Evolutionary conservation across 257 asterid genomes (phyloP).

Genomic region (Buddleja alternifolia): DNA sequence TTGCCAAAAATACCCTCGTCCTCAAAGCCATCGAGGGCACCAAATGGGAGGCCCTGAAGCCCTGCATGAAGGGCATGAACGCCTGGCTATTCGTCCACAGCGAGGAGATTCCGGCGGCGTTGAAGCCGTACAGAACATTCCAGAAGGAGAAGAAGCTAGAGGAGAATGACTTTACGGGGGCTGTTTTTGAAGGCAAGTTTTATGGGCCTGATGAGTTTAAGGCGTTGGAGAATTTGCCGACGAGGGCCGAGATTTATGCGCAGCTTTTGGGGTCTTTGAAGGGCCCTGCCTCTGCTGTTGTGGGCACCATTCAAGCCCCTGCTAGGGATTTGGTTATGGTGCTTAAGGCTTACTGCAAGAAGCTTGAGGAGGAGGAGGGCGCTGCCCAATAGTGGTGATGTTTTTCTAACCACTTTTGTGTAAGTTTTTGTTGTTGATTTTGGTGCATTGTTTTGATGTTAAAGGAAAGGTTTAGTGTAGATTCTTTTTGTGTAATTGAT

Average conservation of each 20-base stretch:
- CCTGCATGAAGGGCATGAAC: conserved; percentile 95
- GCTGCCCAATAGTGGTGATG: conserved; percentile 41
- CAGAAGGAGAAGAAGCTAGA: conserved; percentile 91
- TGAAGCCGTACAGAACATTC: conserved; percentile 79
- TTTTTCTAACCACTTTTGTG: conserved; percentile 24
- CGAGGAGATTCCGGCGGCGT: conserved; percentile 94
- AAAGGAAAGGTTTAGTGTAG: conserved; percentile 30
- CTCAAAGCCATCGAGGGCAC: conserved; percentile 88
- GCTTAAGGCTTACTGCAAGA: conserved; percentile 79
- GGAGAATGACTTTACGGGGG: conserved; percentile 80
- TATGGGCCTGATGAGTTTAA: conserved; percentile 80
- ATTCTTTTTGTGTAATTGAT: conserved; percentile 30
- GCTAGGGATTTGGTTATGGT: conserved; percentile 81
- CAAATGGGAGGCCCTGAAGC: conserved; percentile 79
- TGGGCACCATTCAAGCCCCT: conserved; percentile 88
- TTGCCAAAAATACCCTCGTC: conserved; percentile 88
- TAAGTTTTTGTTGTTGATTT: conserved; percentile 27
- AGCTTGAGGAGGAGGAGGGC: conserved; percentile 69
- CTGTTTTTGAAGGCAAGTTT: conserved; percentile 89
- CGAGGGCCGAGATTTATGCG: conserved; percentile 77
- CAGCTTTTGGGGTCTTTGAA: conserved; percentile 72
- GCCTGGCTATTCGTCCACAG: conserved; percentile 89
- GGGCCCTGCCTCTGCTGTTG: conserved; percentile 93
- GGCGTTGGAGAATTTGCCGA: conserved; percentile 74
- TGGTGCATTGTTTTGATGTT: conserved; percentile 1